Conservation (phyloP, 192 early-diverging fungal species). For the Funneliformis mosseae region DNA sequence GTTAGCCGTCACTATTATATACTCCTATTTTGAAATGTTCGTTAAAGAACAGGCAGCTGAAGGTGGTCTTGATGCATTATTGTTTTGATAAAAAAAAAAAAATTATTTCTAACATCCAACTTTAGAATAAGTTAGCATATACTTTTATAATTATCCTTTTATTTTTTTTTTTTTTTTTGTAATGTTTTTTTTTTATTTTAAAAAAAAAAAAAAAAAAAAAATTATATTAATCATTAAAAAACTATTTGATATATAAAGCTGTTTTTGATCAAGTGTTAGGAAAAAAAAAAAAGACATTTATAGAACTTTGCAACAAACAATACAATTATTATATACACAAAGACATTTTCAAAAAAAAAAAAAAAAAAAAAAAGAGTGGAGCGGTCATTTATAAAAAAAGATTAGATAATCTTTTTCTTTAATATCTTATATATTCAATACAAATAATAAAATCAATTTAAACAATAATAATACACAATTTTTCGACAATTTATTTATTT, state of each 20-base stretch:
- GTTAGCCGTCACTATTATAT: slow-evolving; percentile 98
- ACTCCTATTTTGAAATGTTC: slow-evolving; percentile 98
- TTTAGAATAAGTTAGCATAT: too few relatives aligned
- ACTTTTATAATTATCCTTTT: background rate
- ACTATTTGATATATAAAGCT: too few relatives aligned
- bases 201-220: too few relatives aligned
- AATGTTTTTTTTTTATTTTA: background rate
- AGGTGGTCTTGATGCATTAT: slow-evolving; percentile 32
- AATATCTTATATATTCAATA: background rate
- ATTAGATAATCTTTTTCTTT: background rate
- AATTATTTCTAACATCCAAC: background rate
- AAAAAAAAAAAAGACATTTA: too few relatives aligned
- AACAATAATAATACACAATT: background rate
- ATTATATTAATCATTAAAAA: too few relatives aligned
- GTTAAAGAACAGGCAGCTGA: slow-evolving; percentile 62
- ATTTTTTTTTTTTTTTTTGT: background rate
- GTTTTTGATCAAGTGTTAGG: too few relatives aligned
- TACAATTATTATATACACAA: background rate
- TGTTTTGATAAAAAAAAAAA: slow-evolving; percentile 21
- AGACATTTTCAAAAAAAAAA: background rate
- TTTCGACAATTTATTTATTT: background rate
- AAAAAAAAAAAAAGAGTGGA: too few relatives aligned
- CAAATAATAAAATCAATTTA: background rate
- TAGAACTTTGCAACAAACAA: too few relatives aligned
- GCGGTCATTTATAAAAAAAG: background rate